Conservation (phyloP, 148 eudicot species). For the Persicaria maculosa region DNA sequence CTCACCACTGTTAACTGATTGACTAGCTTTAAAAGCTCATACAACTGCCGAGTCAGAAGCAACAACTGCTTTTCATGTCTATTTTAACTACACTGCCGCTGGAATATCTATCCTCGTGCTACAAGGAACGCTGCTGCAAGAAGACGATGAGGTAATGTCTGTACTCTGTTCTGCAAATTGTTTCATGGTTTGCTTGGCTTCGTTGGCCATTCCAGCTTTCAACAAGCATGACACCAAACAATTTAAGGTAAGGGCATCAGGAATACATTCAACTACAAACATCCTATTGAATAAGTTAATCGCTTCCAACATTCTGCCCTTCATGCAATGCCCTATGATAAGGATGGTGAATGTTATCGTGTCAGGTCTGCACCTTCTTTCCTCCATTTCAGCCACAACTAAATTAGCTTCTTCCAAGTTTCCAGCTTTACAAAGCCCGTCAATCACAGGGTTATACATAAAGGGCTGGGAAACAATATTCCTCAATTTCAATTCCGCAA, state of each 20-base stretch:
- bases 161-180: conserved; percentile 28
- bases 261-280: conserved; percentile 61
- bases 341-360: conserved; percentile 87
- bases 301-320: conserved; percentile 83
- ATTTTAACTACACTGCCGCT: conserved; percentile 43
- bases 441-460: conserved; percentile 83
- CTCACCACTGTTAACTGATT: neutral
- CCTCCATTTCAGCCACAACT: conserved; percentile 70
- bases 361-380: conserved; percentile 59
- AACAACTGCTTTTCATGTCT: conserved; percentile 1
- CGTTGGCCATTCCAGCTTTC: conserved; percentile 85
- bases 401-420: conserved; percentile 76
- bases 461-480: conserved; percentile 58
- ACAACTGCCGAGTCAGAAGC: neutral
- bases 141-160: conserved; percentile 26
- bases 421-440: conserved; percentile 86
- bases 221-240: conserved; percentile 57
- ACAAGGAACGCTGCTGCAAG: conserved; percentile 22
- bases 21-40: too few relatives aligned
- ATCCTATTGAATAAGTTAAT: conserved; percentile 60
- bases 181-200: conserved; percentile 55
- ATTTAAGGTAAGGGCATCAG: conserved; percentile 60
- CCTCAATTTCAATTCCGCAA: conserved; percentile 48
- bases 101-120: conserved; percentile 37
- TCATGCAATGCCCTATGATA: conserved; percentile 90